phyloP scores from a whole-genome alignment of 2,329 filamentous ascomycete species.

The Dothidotthia symphoricarpi region DNA sequence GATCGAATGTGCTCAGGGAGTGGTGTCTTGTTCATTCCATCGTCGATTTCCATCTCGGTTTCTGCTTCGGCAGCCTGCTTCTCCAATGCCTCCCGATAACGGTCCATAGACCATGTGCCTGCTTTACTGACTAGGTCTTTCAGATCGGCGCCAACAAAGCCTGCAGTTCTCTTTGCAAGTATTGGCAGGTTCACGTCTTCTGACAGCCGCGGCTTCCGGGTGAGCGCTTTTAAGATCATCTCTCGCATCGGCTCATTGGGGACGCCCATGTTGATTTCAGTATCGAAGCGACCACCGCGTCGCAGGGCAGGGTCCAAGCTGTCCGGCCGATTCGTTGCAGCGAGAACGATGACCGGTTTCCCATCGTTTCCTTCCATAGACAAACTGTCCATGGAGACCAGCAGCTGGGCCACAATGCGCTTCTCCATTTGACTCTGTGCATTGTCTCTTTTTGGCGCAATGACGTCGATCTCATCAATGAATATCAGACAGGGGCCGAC shows the following conservation, averaged over 20 bases:
- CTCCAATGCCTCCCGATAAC: conserved; percentile 56
- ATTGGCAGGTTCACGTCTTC: conserved; percentile 70
- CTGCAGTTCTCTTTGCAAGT: conserved; percentile 81
- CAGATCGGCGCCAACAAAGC: conserved; percentile 90
- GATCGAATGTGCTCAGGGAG: conserved; percentile 26
- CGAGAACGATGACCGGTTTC: conserved; percentile 83
- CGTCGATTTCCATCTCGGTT: conserved; percentile 56
- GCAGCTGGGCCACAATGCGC: conserved; percentile 77
- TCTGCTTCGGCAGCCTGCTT: conserved; percentile 36
- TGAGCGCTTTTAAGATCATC: conserved; percentile 73
- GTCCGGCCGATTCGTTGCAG: conserved; percentile 85
- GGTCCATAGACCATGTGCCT: conserved; percentile 62
- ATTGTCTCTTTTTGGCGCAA: conserved; percentile 81
- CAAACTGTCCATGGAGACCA: conserved; percentile 81
- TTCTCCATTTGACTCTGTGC: conserved; percentile 87
- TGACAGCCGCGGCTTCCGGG: conserved; percentile 62
- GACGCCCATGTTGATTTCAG: conserved; percentile 82
- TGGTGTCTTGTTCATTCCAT: conserved; percentile 10
- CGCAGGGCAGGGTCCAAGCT: conserved; percentile 77
- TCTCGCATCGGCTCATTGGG: conserved; percentile 76
- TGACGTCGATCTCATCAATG: conserved; percentile 88
- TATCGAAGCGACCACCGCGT: conserved; percentile 73
- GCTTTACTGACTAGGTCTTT: conserved; percentile 68
- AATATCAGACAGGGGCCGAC: conserved; percentile 88
- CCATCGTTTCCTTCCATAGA: conserved; percentile 67